Percentiles rank a stretch among this genome's conserved stretches.
Conservation (phyloP, 1,284 basidiomycete genomes). For the Cryptococcus sp. region DNA sequence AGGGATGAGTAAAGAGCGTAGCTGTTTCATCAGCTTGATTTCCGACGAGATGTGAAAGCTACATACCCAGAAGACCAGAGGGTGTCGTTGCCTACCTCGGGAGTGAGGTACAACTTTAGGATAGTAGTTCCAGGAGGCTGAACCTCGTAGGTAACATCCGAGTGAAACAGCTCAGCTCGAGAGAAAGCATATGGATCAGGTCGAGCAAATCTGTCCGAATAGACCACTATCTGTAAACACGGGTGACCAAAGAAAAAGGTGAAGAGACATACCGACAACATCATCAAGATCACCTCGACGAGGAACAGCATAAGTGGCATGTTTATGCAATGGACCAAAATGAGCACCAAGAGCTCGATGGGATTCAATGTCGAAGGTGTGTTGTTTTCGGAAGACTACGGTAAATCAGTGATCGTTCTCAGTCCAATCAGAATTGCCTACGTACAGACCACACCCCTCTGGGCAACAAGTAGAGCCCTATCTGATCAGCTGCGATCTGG, state of each 20-base stretch:
- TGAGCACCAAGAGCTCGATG: slow-evolving; percentile 68
- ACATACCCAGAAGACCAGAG: slow-evolving; percentile 41
- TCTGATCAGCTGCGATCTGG: not conserved
- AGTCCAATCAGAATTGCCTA: not conserved
- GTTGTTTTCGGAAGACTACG: slow-evolving; percentile 43
- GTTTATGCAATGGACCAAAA: slow-evolving; percentile 74
- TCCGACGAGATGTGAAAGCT: not conserved
- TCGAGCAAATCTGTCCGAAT: slow-evolving; percentile 57
- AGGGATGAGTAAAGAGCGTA: slow-evolving; percentile 67
- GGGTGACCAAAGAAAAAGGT: not conserved
- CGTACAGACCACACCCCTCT: slow-evolving; percentile 45
- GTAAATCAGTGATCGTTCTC: not conserved
- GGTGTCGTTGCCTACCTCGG: slow-evolving; percentile 75
- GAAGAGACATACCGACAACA: slow-evolving; percentile 54
- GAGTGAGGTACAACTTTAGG: slow-evolving; percentile 68
- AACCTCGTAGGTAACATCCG: slow-evolving; percentile 70
- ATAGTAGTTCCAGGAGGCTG: slow-evolving; percentile 83
- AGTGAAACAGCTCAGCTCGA: slow-evolving; percentile 72
- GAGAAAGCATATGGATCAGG: slow-evolving; percentile 66
- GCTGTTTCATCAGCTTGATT: slow-evolving; percentile 4
- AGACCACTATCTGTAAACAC: slow-evolving; percentile 36
- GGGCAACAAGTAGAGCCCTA: slow-evolving; percentile 39
- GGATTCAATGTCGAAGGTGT: slow-evolving; percentile 55
- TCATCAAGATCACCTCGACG: slow-evolving; percentile 64
- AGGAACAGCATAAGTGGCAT: slow-evolving; percentile 73